phyloP scores from a whole-genome alignment of 139 green algal genomes.

The Coelastrella sp. region DNA sequence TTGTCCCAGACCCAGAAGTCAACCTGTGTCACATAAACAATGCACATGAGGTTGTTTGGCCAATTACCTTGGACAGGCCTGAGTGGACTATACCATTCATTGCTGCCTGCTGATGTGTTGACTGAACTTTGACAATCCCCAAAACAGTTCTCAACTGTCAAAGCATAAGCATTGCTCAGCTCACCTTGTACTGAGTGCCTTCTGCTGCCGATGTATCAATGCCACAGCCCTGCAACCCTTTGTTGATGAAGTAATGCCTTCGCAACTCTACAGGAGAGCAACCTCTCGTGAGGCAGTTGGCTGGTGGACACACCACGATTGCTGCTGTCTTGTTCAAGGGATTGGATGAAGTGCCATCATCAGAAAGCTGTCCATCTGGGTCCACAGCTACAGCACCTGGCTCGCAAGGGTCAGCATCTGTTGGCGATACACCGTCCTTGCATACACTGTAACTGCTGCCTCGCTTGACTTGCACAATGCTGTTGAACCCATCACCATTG shows the following conservation, averaged over 20 bases:
- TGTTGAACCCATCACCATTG: background rate
- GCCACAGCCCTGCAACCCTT: constrained; percentile 58
- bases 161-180: background rate
- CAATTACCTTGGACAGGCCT: background rate
- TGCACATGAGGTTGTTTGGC: background rate
- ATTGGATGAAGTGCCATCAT: background rate
- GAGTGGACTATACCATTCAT: background rate
- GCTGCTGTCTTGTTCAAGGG: constrained; percentile 39
- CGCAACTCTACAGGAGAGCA: constrained; percentile 52
- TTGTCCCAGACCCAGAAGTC: constrained; percentile 66
- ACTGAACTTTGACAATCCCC: background rate
- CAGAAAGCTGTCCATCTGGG: constrained; percentile 4
- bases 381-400: constrained; percentile 53
- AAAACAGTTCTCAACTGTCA: background rate
- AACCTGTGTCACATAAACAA: constrained; percentile 20
- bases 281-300: constrained; percentile 39
- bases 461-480: constrained; percentile 19
- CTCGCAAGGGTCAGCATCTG: constrained; percentile 50
- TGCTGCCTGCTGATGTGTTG: background rate
- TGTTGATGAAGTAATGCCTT: constrained; percentile 48
- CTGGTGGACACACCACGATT: constrained; percentile 63
- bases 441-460: constrained; percentile 44
- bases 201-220: constrained; percentile 52
- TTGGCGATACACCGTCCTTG: background rate
- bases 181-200: constrained; percentile 54